Evolutionary conservation across 2,329 filamentous ascomycete species (phyloP), one percentile per base, ranked within the genome.

Genomic region (Neofusicoccum kwambonambiense): DNA sequence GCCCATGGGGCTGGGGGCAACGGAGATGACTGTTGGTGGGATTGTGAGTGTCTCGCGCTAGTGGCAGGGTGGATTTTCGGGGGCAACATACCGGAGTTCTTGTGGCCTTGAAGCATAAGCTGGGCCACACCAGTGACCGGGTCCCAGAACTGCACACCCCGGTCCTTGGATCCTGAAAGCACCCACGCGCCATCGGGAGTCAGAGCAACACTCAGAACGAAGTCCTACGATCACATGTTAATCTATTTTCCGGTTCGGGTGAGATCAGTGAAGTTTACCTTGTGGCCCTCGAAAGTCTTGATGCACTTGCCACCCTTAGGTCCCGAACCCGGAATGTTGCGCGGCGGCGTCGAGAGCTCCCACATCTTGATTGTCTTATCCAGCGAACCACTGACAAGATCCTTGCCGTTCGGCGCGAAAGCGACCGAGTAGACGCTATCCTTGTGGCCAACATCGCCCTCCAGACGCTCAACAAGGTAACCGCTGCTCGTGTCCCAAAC

Each of bases 331-430:
- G 87, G 84, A 66, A 88, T 85, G 72, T 89, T 86, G 70, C 84
- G 83, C 70, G 90, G 86, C 50, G 89, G 87, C 22, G 90, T 86
- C 64, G 86, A 89, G 58, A 99, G 85, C 82, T 97, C 93, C 93
- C 95, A 99, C 90, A 98, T 96, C 83, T 97, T 97, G 83, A 98
- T 98, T 0, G 94, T 98, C 84, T 96, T 96, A 77, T 99, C 95
- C 71, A 98, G 82, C 84, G 91, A 96, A 68, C 95, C 95, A 72
- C 91, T 96, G 74, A 98, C 94, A 45, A 99, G 88, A 70, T 96
- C 92, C 72, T 93, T 91, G 67, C 94, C 94, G 71, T 91, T 94
- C 34, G 95, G 95, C 13, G 93, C 93, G 78, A 99, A 99, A 0
- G 95, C 94, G 22, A 99, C 95, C 12, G 90, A 94, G 78, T 98